A percentile compares a stretch with the other conserved stretches of the same genome.
Conservation (phyloP, 2,329 filamentous ascomycete genomes). For the Alternaria sp. region DNA sequence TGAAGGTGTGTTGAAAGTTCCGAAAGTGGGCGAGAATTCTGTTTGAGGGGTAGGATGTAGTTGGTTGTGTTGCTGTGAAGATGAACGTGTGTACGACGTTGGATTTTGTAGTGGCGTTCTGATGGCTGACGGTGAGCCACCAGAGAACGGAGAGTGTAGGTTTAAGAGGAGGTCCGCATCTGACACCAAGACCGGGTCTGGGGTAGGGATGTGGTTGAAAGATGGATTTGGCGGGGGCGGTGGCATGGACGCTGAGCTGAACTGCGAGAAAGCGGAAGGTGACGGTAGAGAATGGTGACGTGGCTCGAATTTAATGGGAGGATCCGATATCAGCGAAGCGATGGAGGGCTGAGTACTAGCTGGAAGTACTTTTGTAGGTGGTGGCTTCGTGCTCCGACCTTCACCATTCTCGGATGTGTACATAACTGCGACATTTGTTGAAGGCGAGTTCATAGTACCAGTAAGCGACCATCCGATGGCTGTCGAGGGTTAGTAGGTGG, state of each 20-base stretch:
- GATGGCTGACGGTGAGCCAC: conserved; percentile 31
- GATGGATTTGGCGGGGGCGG: conserved; percentile 42
- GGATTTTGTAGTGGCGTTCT: conserved; percentile 25
- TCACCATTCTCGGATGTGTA: conserved; percentile 66
- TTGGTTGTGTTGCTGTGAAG: conserved; percentile 18
- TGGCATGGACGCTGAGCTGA: conserved; percentile 42
- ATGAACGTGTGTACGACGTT: conserved; percentile 29
- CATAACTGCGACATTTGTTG: conserved; percentile 81
- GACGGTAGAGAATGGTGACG: conserved; percentile 32
- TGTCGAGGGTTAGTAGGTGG: conserved; percentile 34
- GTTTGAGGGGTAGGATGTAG: conserved; percentile 15
- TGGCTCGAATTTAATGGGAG: conserved; percentile 39
- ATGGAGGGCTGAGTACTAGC: conserved; percentile 40
- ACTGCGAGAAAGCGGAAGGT: conserved; percentile 33
- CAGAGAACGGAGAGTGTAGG: conserved; percentile 57
- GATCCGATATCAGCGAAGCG: conserved; percentile 41
- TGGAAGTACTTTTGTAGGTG: conserved; percentile 28
- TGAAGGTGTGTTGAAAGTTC: conserved; percentile 34
- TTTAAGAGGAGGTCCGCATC: conserved; percentile 60
- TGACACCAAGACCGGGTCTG: conserved; percentile 51
- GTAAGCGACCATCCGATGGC: conserved; percentile 88
- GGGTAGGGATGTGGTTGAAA: conserved; percentile 34
- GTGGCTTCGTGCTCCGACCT: conserved; percentile 31
- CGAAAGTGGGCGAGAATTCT: conserved; percentile 38
- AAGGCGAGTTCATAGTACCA: conserved; percentile 84